Evolutionary conservation across 441 rosid species (phyloP).

Genomic region (Pelargonium cotyledonis): DNA sequence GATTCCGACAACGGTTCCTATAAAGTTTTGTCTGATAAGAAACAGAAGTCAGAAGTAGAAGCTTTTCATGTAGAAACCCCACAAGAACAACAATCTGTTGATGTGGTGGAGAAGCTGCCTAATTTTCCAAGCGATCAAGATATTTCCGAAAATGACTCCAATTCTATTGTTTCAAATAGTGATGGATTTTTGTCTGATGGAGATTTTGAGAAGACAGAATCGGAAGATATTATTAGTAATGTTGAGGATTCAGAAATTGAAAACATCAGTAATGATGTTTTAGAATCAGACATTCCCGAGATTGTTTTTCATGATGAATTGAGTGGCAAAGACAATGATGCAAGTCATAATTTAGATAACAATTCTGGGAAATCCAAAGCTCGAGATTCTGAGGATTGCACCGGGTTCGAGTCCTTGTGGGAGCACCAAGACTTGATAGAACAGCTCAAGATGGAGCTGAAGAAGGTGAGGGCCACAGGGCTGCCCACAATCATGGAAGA

Average conservation of each 20-base stretch:
- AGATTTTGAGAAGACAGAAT: constrained; percentile 32
- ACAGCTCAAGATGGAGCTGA: constrained; percentile 80
- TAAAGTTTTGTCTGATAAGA: not conserved
- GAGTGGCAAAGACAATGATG: no score
- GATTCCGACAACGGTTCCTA: constrained; percentile 21
- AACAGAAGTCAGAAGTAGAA: not conserved
- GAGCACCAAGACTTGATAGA: constrained; percentile 92
- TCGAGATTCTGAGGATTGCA: constrained; percentile 31
- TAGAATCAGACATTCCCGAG: not conserved
- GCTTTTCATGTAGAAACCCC: not conserved
- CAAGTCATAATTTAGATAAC: no score
- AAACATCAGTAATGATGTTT: not conserved
- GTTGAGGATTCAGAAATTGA: no score
- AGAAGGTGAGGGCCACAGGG: constrained; percentile 73
- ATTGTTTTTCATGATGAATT: constrained; percentile 28
- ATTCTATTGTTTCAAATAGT: constrained; percentile 28
- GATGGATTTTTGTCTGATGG: constrained; percentile 50
- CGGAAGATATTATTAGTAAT: no score
- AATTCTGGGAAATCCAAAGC: constrained; percentile 8
- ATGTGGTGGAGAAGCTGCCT: no score
- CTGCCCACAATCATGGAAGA: constrained; percentile 79
- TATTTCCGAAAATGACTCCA: constrained; percentile 40
- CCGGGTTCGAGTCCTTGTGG: constrained; percentile 62
- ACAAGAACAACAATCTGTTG: constrained; percentile 2
- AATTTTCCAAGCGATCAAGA: constrained; percentile 2